Evolutionary conservation across 306 rosid genomes (phyloP).

Genomic region (Dalbergia cultrata): DNA sequence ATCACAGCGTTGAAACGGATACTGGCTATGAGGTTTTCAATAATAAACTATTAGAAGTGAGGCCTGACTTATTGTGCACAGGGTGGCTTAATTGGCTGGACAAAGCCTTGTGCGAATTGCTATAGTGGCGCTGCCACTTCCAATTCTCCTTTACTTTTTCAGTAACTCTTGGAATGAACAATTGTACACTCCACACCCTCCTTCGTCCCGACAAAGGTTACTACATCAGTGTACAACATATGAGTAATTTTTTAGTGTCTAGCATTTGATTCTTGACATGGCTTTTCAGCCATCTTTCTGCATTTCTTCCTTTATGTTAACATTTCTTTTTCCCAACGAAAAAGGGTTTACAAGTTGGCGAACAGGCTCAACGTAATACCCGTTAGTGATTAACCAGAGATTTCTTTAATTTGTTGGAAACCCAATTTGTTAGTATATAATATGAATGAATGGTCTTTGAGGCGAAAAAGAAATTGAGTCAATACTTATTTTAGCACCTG

Average conservation of each 20-base stretch:
- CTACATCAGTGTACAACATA: background rate
- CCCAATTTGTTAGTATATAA: too few species aligned
- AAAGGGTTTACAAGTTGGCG: constrained; percentile 16
- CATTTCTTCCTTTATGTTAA: background rate
- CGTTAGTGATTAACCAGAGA: too few species aligned
- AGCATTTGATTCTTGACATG: constrained; percentile 41
- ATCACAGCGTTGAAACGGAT: background rate
- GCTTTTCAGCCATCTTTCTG: constrained; percentile 32
- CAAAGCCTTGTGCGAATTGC: background rate
- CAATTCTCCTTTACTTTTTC: constrained; percentile 4
- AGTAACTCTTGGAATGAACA: too few species aligned
- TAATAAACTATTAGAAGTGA: constrained; percentile 60
- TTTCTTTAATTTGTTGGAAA: too few species aligned
- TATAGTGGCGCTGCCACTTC: constrained; percentile 65
- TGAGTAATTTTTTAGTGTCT: background rate
- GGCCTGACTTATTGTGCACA: constrained; percentile 53
- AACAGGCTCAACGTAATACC: too few species aligned
- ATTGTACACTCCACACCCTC: too few species aligned
- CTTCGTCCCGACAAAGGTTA: background rate
- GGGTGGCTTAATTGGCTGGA: constrained; percentile 49
- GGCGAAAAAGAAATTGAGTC: too few species aligned
- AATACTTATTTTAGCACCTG: too few species aligned
- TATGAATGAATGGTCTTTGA: too few species aligned
- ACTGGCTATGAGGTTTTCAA: constrained; percentile 31
- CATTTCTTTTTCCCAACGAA: constrained; percentile 12